Conservation (phyloP, 768 basidiomycete genomes). For the Mycena pura region DNA sequence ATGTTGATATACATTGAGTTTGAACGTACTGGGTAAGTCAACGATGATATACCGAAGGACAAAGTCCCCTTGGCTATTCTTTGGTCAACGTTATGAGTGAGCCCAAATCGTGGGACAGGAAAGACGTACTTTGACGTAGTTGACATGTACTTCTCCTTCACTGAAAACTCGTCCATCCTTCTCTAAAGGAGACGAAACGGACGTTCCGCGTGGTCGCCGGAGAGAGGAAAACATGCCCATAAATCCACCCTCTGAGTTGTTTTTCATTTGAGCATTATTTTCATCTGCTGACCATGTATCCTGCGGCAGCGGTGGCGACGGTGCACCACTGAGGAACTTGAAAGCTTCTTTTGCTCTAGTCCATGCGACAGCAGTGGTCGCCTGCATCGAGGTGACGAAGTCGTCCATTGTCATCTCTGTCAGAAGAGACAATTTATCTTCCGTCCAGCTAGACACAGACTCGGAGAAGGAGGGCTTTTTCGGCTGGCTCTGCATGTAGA, state of each 20-base stretch:
- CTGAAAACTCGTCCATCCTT: conserved; percentile 55
- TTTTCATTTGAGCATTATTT: conserved; percentile 36
- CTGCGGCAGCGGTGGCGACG: conserved; percentile 43
- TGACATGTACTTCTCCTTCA: conserved; percentile 84
- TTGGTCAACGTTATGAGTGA: conserved; percentile 15
- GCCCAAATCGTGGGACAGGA: conserved; percentile 1
- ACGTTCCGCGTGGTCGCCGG: conserved; percentile 44
- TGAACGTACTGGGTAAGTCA: conserved; percentile 76
- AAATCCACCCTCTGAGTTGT: conserved; percentile 44
- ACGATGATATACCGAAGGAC: conserved; percentile 79
- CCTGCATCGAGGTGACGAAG: conserved; percentile 52
- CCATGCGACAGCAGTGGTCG: conserved; percentile 45
- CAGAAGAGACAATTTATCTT: conserved; percentile 46
- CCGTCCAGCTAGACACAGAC: conserved; percentile 48
- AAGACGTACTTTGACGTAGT: conserved; percentile 69
- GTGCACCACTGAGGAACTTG: conserved; percentile 75
- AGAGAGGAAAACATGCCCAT: conserved; percentile 76
- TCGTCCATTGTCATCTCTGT: conserved; percentile 66
- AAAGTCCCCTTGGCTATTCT: conserved; percentile 83
- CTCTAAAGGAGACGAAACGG: conserved; percentile 37
- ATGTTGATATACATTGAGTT: conserved; percentile 28
- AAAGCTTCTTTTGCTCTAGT: conserved; percentile 66
- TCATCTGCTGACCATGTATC: conserved; percentile 38
- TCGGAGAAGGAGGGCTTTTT: conserved; percentile 57
- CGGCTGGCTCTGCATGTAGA: conserved; percentile 73